Evolutionary conservation across 2,329 filamentous ascomycete genomes (phyloP), one percentile per base, ranked within the genome.

Genomic region (Aspergillus pseudoterreus): DNA sequence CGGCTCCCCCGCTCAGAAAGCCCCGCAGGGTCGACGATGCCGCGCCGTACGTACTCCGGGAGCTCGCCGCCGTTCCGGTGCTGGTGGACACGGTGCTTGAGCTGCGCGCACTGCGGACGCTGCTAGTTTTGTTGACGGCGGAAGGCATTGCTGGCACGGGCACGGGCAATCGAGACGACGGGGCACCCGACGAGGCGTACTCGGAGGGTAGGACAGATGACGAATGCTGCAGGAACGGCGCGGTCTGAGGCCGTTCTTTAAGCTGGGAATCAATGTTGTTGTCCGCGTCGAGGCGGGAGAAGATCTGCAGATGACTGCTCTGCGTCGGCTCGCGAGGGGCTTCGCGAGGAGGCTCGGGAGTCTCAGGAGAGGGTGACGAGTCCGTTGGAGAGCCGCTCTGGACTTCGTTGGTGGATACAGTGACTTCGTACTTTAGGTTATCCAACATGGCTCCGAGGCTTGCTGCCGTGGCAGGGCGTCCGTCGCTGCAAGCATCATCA

Each of bases 391-490:
- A 61, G 11, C 54, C 58, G 12, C 53, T 50, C 11, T 53, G 57
- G 10, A 65, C 45, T 47, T 69, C 68, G 39, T 62, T 58, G 35
- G 61, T 51, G 14, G 64, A 65, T 3, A 68, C 60, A 2, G 67
- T 63, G 4, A 70, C 60, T 42, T 70, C 67, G 14, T 71, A 60
- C 22, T 69, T 70, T 24, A 73, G 53, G 45, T 69, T 68, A 11
- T 71, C 67, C 14, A 74, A 59, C 63, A 73, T 69, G 14, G 68
- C 70, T 11, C 63, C 63, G 17, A 73, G 55, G 41, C 70, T 73
- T 4, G 64, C 62, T 46, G 70, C 71, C 21, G 71, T 73, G 12
- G 56, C 60, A 11, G 69, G 70, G n/a, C 68, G 70, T 43, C 64
- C 66, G 49, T 72, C 68, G 53, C 66, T 72, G 14, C 61, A 55